Conservation (phyloP, 2,329 filamentous ascomycete genomes). For the Xylariaceae sp. region DNA sequence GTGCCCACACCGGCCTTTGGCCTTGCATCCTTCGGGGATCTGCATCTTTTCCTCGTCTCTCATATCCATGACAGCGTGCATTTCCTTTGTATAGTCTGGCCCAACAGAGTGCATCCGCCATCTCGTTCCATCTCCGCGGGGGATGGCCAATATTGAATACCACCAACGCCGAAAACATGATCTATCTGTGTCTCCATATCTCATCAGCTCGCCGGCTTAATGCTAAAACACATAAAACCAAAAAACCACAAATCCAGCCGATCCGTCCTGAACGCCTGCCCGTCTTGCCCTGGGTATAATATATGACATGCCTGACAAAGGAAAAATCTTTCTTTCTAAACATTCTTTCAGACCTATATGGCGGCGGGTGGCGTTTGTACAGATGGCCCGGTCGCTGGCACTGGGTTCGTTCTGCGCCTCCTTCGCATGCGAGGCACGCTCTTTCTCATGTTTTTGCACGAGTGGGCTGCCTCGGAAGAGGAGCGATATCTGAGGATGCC, state of each 20-base stretch:
- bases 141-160: conserved; percentile 18
- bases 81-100: conserved; percentile 3
- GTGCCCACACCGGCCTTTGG: conserved; percentile 1
- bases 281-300: conserved; percentile 24
- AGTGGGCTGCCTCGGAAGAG: conserved; percentile 24
- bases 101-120: conserved; percentile 11
- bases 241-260: conserved; percentile 3
- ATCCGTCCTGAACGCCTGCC: conserved; percentile 16
- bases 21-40: conserved; percentile 6
- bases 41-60: conserved; percentile 10
- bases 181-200: conserved; percentile 10
- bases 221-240: conserved; percentile 14
- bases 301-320: conserved; percentile 17
- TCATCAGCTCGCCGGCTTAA: conserved; percentile 15
- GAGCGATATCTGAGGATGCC: conserved; percentile 24
- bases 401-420: conserved; percentile 16
- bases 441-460: conserved; percentile 28
- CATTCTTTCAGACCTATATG: conserved; percentile 12
- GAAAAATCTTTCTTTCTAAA: conserved; percentile 7
- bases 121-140: too few species aligned
- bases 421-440: conserved; percentile 27
- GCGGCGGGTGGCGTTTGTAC: conserved; percentile 9
- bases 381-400: conserved; percentile 4
- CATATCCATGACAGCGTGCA: conserved; percentile 6
- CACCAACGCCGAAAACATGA: conserved; percentile 12